A percentile compares a stretch with the other conserved stretches of the same genome.
phyloP scores from a whole-genome alignment of 129 eudicot genomes.

The Dittrichia graveolens region DNA sequence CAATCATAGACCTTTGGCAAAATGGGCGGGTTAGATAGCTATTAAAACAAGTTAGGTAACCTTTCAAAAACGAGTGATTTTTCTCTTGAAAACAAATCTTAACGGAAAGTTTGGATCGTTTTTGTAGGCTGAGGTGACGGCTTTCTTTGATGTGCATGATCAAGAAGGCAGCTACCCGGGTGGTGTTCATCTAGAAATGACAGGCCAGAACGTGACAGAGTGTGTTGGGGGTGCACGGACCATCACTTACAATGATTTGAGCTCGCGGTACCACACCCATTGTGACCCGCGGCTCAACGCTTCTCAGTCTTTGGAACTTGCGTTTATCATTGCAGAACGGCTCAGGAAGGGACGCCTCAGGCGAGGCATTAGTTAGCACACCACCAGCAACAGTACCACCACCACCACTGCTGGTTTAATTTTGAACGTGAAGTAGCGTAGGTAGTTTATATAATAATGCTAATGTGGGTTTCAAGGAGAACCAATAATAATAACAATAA shows the following conservation, averaged over 20 bases:
- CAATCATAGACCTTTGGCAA: background rate
- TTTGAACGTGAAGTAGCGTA: constrained; percentile 8
- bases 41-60: too few species aligned
- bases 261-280: constrained; percentile 93
- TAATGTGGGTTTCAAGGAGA: background rate
- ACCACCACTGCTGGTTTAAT: constrained; percentile 25
- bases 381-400: background rate
- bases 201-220: constrained; percentile 84
- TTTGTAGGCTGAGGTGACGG: constrained; percentile 71
- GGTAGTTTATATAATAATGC: background rate
- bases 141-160: constrained; percentile 87
- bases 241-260: constrained; percentile 75
- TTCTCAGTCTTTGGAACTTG: constrained; percentile 84
- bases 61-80: background rate
- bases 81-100: too few species aligned
- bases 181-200: constrained; percentile 90
- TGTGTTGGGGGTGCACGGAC: constrained; percentile 83
- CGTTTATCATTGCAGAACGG: constrained; percentile 79
- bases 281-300: constrained; percentile 94
- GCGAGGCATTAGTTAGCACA: constrained; percentile 29
- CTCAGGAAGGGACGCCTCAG: constrained; percentile 70
- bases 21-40: background rate
- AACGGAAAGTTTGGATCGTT: background rate
- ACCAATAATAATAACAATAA: background rate
- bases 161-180: constrained; percentile 94